Evolutionary conservation across 345 rosid species (phyloP), one percentile per base, ranked within the genome.

Genomic region (Populus alba): DNA sequence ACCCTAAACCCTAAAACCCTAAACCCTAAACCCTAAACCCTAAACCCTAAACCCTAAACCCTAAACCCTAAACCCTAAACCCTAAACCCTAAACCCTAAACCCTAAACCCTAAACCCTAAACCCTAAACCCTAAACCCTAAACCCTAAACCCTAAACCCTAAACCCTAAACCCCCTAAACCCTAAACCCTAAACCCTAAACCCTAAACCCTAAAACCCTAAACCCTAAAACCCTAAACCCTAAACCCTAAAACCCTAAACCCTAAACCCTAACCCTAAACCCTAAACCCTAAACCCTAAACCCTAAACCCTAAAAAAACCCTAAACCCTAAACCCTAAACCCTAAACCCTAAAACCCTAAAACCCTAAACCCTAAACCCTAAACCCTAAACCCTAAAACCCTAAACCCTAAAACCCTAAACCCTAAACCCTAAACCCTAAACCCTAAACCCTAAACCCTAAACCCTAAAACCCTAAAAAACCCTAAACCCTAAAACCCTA

Each of bases 1-100:
- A 55, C 75, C 76, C 51, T 22, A 38, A 81, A 81, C 76, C 83
- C 83, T 65, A 35, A 80, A 80, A 67, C 83, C 79, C 65, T 63
- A 80, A 80, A 73, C 76, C 83, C 83, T 65, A 63, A 80, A 68
- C 72, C 83, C 83, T 71, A 63, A 80, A 75, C 76, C 79, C 27
- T 25, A 25, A 25, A 25, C 27, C 75, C 81, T 65, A 25, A 25
- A 25, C 27, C 27, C 27, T 51, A 1, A 66, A 76, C 72, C 79
- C 73, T 53, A 73, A 79, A 66, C 81, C 81, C 72, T 65, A 73
- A 78, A 59, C 81, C 81, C 66, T 29, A 29, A 29, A 29, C 31
- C 31, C 31, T 29, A 29, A 29, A 29, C 31, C 31, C 31, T 29
- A 29, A 29, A 29, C 31, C 1, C 1, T 45, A 73, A 73, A n/a